Conservation (phyloP, 805 yeast species). For the Kodamaea fukazawae region DNA sequence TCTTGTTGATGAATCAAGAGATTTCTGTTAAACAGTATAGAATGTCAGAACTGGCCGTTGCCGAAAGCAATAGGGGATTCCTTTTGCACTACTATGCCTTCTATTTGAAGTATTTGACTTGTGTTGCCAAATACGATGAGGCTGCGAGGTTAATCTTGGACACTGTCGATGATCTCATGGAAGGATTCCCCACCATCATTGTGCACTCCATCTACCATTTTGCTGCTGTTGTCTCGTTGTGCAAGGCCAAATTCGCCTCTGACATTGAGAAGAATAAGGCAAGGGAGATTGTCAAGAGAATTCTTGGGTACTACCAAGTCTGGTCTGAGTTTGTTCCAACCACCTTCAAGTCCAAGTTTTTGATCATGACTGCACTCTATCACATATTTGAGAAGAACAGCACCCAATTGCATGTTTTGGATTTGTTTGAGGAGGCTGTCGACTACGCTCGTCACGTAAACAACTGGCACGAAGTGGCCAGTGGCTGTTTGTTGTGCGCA, state of each 20-base stretch:
- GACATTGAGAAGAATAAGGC: slow-evolving; percentile 17
- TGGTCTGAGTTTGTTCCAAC: slow-evolving; percentile 37
- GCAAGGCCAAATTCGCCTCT: slow-evolving; percentile 15
- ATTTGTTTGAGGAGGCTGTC: slow-evolving; percentile 45
- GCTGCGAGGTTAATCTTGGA: slow-evolving; percentile 7
- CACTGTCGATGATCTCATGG: slow-evolving; percentile 2
- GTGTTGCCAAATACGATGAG: slow-evolving; percentile 5
- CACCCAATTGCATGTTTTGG: slow-evolving; percentile 39
- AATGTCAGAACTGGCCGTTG: too few relatives aligned
- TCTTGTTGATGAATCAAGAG: slow-evolving; percentile 4
- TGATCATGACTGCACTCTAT: slow-evolving; percentile 31
- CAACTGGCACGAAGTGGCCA: slow-evolving; percentile 37
- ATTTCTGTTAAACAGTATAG: neutral
- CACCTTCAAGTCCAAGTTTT: slow-evolving; percentile 37
- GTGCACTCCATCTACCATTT: slow-evolving; percentile 10
- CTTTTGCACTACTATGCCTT: slow-evolving; percentile 1
- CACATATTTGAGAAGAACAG: slow-evolving; percentile 13
- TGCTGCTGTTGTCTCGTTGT: slow-evolving; percentile 16
- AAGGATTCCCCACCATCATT: slow-evolving; percentile 1
- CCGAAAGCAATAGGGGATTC: slow-evolving; percentile 2
- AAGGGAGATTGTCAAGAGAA: slow-evolving; percentile 19
- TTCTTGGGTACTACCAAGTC: slow-evolving; percentile 24
- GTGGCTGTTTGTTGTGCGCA: slow-evolving; percentile 43
- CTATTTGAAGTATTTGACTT: slow-evolving; percentile 3
- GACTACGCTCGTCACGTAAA: slow-evolving; percentile 31